Evolutionary conservation across 1,284 basidiomycete species (phyloP), one percentile per base, ranked within the genome.

Genomic region (Golubevia sp.): DNA sequence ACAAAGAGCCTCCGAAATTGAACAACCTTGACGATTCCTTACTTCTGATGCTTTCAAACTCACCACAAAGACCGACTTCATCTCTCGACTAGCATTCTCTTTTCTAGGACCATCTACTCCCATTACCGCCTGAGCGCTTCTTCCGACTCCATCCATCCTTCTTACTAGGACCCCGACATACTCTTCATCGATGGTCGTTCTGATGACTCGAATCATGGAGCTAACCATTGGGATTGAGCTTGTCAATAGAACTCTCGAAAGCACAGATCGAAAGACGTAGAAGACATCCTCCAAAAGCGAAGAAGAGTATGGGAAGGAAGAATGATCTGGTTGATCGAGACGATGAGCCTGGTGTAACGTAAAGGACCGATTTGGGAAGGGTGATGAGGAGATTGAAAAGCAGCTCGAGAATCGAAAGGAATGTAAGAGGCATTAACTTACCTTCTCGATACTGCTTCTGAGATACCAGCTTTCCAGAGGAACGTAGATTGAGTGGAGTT

Each of bases 401-500:
- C 13, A 50, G 51, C 53, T 50, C 27, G 48, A 25, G n/a, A 52
- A 20, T 51, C 60, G 18, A 38, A 58, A 57, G 49, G 51, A 53
- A 30, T 49, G 38, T n/a, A n/a, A n/a, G n/a, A n/a, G n/a, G n/a
- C n/a, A n/a, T n/a, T 50, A 50, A 61, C 81, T 23, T 67, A 91
- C 94, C 87, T 95, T 95, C 77, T 96, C 92, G 55, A 97, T 89
- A 62, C 90, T 91, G 11, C 88, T 90, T n/a, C 92, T 89, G 18
- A 91, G 88, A 83, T 95, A 97, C 94, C 94, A 98, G 2, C 90
- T 85, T 83, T 99, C 96, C 63, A 99, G 86, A 0, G 95, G 94
- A 48, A 90, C 87, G 78, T 97, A 98, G 76, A 91, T 94, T 18
- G 87, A 88, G 6, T 84, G 84, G 30, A 95, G 86, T 55, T 95